A percentile compares a stretch with the other conserved stretches of the same genome.
Conservation (phyloP, 768 basidiomycete species). For the Xanthoconium stramineum region DNA sequence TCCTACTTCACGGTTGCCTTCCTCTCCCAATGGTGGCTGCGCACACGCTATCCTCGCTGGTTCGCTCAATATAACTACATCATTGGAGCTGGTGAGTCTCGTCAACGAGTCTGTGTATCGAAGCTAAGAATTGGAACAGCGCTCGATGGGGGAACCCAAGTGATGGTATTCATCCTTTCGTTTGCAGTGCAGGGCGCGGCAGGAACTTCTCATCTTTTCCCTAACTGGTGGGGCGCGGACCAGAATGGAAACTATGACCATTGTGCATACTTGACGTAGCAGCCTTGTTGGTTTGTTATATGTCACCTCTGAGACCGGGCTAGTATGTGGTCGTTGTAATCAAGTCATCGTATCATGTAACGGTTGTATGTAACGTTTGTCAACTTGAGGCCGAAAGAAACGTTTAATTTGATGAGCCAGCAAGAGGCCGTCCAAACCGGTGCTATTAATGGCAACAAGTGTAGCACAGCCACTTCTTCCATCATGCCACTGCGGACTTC, state of each 20-base stretch:
- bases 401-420: too few species aligned
- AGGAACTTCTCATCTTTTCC: slow-evolving; percentile 47
- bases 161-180: slow-evolving; percentile 54
- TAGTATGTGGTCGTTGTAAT: neutral
- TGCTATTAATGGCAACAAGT: neutral
- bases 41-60: slow-evolving; percentile 59
- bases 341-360: neutral
- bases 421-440: neutral
- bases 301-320: too few species aligned
- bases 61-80: slow-evolving; percentile 68
- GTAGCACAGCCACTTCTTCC: slow-evolving; percentile 7
- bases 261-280: slow-evolving; percentile 22
- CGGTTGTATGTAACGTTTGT: neutral
- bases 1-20: slow-evolving; percentile 51
- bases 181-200: slow-evolving; percentile 51
- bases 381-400: neutral
- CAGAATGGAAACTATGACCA: slow-evolving; percentile 42
- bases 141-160: slow-evolving; percentile 41
- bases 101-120: neutral
- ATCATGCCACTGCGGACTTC: neutral
- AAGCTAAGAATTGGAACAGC: slow-evolving; percentile 14
- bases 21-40: slow-evolving; percentile 58
- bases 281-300: neutral
- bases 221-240: slow-evolving; percentile 58
- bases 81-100: slow-evolving; percentile 48